Base-by-base conservation (phyloP, 176 grass and related monocot species). In the Musa beccarii region DNA sequence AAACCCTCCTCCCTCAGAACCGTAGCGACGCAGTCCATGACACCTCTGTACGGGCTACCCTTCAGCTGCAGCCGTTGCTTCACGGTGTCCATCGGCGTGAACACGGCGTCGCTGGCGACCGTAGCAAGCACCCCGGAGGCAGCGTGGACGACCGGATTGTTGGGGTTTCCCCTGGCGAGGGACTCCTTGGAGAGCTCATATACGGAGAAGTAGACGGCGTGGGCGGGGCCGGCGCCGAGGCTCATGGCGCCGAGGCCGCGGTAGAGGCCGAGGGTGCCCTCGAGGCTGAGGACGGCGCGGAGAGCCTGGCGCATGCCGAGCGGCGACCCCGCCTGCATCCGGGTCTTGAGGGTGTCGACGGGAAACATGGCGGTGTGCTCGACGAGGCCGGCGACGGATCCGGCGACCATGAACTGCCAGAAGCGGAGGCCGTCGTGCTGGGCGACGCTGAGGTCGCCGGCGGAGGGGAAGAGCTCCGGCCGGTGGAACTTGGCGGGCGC, bases 381-480 rank as follows among this genome's bases (percentile, higher is more conserved):
- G 70, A 72, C 70, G 50, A 72, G 51, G 51, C 70, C 70, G 70
- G 70, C 70, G n/a, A 72, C 7, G 49, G 70, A 72, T 51, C 70
- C 70, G 10, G 70, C 70, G 51, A 72, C 70, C 70, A 72, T 72
- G 51, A 72, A 72, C 70, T 72, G 70, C 70, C 70, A 72, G 51
- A 72, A 72, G 51, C 53, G 51, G 20, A 72, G 70, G 70, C 70
- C 70, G 50, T 72, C 70, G 52, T 72, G 70, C 1, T 66, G 63
- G 11, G 24, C 53, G 19, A 72, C 51, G 51, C 21, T 51, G 51
- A 51, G 20, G 20, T 51, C 20, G 20, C 34, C 34, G 34, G 34
- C 34, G 34, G 34, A 22, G 8, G 70, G 70, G 9, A 72, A 19
- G 51, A 72, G 70, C 1, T 72, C 70, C 51, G 70, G 70, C 9